A percentile compares a stretch with the other conserved stretches of the same genome.
These are phyloP conservation scores for Cercospora sp. DNA, from an alignment of 2,329 filamentous ascomycete species.

Conservation along the genomic window DNA sequence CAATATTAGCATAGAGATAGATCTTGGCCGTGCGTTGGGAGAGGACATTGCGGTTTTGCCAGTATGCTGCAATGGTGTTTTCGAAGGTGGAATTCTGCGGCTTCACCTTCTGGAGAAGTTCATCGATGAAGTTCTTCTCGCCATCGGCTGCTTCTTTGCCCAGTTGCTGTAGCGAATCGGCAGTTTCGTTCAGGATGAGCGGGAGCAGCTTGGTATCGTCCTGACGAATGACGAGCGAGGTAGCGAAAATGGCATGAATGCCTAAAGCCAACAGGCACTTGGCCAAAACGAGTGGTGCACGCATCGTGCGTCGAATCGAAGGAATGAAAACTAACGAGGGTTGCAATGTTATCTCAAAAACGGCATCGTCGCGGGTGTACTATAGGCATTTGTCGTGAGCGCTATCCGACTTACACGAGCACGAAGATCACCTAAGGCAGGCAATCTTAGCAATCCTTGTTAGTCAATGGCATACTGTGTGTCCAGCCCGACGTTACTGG, in stretches of 20 bases:
- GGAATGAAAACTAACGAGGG: not conserved
- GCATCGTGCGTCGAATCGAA: not conserved
- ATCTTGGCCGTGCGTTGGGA: not conserved
- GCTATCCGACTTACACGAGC: too few species aligned
- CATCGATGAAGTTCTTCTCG: not conserved
- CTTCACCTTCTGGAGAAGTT: not conserved
- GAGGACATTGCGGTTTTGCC: not conserved
- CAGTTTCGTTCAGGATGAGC: not conserved
- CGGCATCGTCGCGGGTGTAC: too few species aligned
- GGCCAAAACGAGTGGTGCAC: not conserved
- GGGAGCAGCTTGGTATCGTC: not conserved
- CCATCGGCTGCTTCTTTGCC: not conserved
- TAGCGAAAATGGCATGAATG: not conserved
- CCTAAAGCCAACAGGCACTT: not conserved
- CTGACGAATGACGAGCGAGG: not conserved
- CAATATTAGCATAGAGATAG: not conserved
- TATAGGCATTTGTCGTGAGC: too few species aligned
- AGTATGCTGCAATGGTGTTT: not conserved
- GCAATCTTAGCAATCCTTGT: too few species aligned
- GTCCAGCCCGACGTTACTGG: too few species aligned
- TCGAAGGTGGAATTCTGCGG: not conserved
- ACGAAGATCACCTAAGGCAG: too few species aligned
- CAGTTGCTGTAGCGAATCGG: not conserved
- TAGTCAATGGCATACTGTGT: not conserved
- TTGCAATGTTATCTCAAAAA: not conserved